Evolutionary conservation across 805 yeast genomes (phyloP), one percentile per base, ranked within the genome.

Genomic region (Vanderwaltozyma tropicalis): DNA sequence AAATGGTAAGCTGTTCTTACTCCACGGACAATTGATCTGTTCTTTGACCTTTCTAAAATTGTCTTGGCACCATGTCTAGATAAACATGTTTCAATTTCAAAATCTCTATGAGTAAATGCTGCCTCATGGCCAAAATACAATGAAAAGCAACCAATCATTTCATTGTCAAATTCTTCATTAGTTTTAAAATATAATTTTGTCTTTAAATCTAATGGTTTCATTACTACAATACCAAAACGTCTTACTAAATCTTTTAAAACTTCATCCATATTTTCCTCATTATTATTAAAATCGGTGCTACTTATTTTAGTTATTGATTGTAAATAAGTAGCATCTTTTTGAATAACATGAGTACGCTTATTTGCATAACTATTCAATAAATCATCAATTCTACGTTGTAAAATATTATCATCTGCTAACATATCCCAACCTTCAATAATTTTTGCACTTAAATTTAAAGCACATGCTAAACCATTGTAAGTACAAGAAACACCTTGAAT

Each of bases 391-490:
- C 25, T 16, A 4, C 19, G 20, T 9, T 25, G 26, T 2, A 36
- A 14, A 15, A 31, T 31, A 26, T 28, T 15, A 14, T 36, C 24
- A 13, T 30, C 27, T 5, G 25, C 34, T 7, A 36, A 17, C 1
- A 36, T 26, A 20, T 36, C 39, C 30, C 30, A 31, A 13, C 34
- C 39, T 31, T 36, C 39, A 13, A 36, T 20, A 8, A 36, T 36
- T 31, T 31, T 36, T 10, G 34, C 26, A 20, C 31, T 26, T 12
- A 36, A 14, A 31, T 36, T 36, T 21, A 31, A 19, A 11, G 5
- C 19, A 20, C 34, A 36, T 14, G 39, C 32, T 13, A 36, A 30
- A 10, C 30, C 34, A 31, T 36, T 36, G 17, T 31, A 36, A 4
- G 32, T 31, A 20, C 39, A 36, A 3, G 31, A 26, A 13, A 31